Conservation (phyloP, 1,284 basidiomycete genomes). For the Polyporus tsugae region DNA sequence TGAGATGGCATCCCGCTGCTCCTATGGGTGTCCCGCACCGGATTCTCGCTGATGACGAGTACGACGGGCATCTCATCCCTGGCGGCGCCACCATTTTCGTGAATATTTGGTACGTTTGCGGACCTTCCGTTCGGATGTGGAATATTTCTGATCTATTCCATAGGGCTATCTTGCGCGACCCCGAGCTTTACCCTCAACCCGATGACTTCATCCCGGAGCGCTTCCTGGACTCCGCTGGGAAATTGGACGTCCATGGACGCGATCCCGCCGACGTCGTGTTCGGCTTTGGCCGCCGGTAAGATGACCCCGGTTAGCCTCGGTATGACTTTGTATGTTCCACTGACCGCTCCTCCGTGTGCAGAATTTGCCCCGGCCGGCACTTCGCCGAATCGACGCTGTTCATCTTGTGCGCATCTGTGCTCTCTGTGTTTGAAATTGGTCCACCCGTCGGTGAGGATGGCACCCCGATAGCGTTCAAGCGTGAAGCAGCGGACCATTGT, state of each 20-base stretch:
- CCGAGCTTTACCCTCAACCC: slow-evolving; percentile 29
- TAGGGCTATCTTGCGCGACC: slow-evolving; percentile 33
- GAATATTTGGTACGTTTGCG: slow-evolving; percentile 25
- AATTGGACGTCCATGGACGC: neutral
- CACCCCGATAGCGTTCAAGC: neutral
- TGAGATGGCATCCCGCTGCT: slow-evolving; percentile 41
- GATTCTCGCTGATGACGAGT: slow-evolving; percentile 26
- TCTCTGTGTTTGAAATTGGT: slow-evolving; percentile 19
- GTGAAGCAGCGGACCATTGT: neutral
- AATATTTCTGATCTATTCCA: neutral
- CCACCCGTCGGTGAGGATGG: slow-evolving; percentile 14
- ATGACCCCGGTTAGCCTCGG: neutral
- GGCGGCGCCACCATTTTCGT: slow-evolving; percentile 19
- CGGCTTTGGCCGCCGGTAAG: slow-evolving; percentile 24
- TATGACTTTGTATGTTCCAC: neutral
- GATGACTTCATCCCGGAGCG: slow-evolving; percentile 27
- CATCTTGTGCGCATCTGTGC: slow-evolving; percentile 21
- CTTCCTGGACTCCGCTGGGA: slow-evolving; percentile 10
- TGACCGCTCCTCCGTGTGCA: neutral
- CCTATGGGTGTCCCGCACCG: slow-evolving; percentile 31
- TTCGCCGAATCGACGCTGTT: slow-evolving; percentile 22
- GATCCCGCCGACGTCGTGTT: slow-evolving; percentile 14
- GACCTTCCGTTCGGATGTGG: no score
- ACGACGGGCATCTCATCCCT: slow-evolving; percentile 24
- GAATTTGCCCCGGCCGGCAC: slow-evolving; percentile 26